These are phyloP conservation scores for Aspergillus sojae DNA, from an alignment of 2,329 filamentous ascomycete genomes.

Conservation along the genomic window DNA sequence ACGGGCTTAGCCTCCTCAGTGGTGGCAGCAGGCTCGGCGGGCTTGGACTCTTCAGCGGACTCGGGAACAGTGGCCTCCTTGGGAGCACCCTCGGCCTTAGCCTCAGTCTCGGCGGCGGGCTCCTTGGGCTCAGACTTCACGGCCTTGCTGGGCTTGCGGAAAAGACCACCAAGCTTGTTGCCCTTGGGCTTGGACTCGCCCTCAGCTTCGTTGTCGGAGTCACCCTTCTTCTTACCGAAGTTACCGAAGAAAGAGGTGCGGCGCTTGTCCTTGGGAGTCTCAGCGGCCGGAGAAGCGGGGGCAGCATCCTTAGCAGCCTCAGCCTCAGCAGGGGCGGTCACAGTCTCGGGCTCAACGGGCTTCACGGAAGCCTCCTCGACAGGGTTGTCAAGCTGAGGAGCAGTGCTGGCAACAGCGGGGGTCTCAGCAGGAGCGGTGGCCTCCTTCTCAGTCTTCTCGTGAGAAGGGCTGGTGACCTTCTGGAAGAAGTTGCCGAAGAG, in stretches of 20 bases:
- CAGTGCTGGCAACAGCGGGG: slow-evolving; percentile 50
- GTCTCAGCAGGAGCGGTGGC: slow-evolving; percentile 51
- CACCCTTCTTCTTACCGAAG: slow-evolving; percentile 55
- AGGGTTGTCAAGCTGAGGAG: slow-evolving; percentile 52
- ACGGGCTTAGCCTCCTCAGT: slow-evolving; percentile 39
- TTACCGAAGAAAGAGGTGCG: slow-evolving; percentile 58
- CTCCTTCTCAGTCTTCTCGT: slow-evolving; percentile 53
- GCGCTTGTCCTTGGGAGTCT: slow-evolving; percentile 50
- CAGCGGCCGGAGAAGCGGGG: slow-evolving; percentile 31
- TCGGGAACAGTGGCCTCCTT: slow-evolving; percentile 31
- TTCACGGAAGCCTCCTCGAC: slow-evolving; percentile 42
- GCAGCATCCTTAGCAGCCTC: slow-evolving; percentile 37
- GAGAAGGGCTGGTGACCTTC: slow-evolving; percentile 59
- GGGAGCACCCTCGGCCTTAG: slow-evolving; percentile 33
- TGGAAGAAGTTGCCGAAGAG: slow-evolving; percentile 78
- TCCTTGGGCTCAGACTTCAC: slow-evolving; percentile 47
- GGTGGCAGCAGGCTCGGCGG: slow-evolving; percentile 28
- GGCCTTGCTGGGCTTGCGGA: slow-evolving; percentile 53
- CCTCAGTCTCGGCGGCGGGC: slow-evolving; percentile 31
- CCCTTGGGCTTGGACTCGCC: slow-evolving; percentile 47
- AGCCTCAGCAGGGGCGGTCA: slow-evolving; percentile 48
- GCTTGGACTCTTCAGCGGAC: slow-evolving; percentile 31
- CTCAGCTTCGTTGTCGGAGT: slow-evolving; percentile 52
- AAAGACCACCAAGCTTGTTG: slow-evolving; percentile 51
- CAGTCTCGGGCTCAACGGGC: slow-evolving; percentile 44